A percentile compares a stretch with the other conserved stretches of the same genome.
Conservation (phyloP, 345 rosid genomes). For the Linum tenue region DNA sequence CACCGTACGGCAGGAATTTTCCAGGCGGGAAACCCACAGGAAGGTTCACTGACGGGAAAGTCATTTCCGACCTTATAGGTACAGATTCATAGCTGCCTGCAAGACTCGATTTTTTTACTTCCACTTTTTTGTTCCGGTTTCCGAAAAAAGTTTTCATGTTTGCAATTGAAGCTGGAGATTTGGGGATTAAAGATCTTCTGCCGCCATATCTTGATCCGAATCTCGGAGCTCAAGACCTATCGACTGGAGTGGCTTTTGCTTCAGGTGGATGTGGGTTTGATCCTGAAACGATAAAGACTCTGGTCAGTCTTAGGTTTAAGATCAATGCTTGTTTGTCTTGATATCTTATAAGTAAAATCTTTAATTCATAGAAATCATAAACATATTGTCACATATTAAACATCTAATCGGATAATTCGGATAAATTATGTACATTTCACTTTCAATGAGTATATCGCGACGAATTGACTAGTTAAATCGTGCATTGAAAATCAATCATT, state of each 20-base stretch:
- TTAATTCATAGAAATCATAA: no score
- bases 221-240: slow-evolving; percentile 2
- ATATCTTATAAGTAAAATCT: no score
- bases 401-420: no score
- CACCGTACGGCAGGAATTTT: slow-evolving; percentile 10
- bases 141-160: no score
- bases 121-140: not conserved
- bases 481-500: no score
- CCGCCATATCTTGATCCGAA: slow-evolving; percentile 10
- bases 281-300: not conserved
- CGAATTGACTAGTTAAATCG: no score
- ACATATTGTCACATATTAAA: no score
- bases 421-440: no score
- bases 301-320: not conserved
- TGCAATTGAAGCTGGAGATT: not conserved
- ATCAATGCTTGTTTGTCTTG: not conserved
- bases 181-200: slow-evolving; percentile 3
- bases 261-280: slow-evolving; percentile 13
- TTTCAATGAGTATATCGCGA: no score
- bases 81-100: not conserved
- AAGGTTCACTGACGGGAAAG: slow-evolving; percentile 8
- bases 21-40: slow-evolving; percentile 8
- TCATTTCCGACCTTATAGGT: slow-evolving; percentile 10
- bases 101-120: no score
- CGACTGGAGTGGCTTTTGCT: slow-evolving; percentile 8